A percentile compares a stretch with the other conserved stretches of the same genome.
Conservation (phyloP, 371 early-diverging fungal species). For the Caulochytrium protostelioides region DNA sequence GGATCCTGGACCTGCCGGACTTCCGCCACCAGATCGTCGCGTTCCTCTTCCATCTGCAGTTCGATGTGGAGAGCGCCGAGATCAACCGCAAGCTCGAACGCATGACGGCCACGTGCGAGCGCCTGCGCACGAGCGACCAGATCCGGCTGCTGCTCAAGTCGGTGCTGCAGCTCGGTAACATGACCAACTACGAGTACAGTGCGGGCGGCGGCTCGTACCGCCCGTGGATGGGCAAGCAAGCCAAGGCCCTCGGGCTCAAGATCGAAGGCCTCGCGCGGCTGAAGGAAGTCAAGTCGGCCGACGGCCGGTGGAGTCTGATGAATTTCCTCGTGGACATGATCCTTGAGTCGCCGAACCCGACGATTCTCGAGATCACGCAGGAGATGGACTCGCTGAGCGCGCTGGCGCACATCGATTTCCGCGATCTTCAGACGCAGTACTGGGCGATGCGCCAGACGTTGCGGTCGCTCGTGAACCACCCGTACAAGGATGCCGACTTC, state of each 20-base stretch:
- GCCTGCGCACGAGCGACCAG: slow-evolving; percentile 9
- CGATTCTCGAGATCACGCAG: slow-evolving; percentile 9
- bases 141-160: slow-evolving; percentile 18
- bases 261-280: slow-evolving; percentile 23
- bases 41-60: slow-evolving; percentile 9
- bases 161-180: slow-evolving; percentile 21
- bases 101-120: slow-evolving; percentile 6
- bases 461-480: neutral
- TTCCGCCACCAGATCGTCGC: slow-evolving; percentile 10
- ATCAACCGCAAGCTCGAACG: slow-evolving; percentile 6
- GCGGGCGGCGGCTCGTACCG: slow-evolving; percentile 7
- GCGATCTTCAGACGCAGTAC: slow-evolving; percentile 7
- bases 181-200: slow-evolving; percentile 26
- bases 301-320: slow-evolving; percentile 28
- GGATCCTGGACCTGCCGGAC: slow-evolving; percentile 8
- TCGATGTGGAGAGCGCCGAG: slow-evolving; percentile 11
- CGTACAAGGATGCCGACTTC: neutral
- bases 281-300: slow-evolving; percentile 27
- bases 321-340: slow-evolving; percentile 24
- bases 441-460: slow-evolving; percentile 2
- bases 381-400: slow-evolving; percentile 9
- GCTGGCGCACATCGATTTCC: slow-evolving; percentile 9
- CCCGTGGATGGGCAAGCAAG: slow-evolving; percentile 20
- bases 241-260: slow-evolving; percentile 23
- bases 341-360: too few species aligned